Evolutionary conservation across 306 rosid species (phyloP).

Genomic region (Trifolium repens): DNA sequence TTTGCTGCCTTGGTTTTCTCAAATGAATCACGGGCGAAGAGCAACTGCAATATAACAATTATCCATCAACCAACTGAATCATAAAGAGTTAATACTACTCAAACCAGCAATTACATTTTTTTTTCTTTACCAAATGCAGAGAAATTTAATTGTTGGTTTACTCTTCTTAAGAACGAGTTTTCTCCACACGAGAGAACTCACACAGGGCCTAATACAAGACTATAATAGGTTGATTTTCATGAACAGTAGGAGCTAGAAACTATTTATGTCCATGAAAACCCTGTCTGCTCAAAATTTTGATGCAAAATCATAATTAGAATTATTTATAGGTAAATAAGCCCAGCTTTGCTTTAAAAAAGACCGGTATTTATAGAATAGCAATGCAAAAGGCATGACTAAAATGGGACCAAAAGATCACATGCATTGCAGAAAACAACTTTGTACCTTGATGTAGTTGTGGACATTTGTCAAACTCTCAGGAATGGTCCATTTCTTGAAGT

Average conservation of each 20-base stretch:
- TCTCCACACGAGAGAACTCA: no score
- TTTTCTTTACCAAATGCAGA: constrained; percentile 1
- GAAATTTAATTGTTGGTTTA: no score
- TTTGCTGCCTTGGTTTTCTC: constrained; percentile 64
- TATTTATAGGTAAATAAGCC: no score
- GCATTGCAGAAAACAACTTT: constrained; percentile 33
- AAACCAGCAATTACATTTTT: constrained; percentile 1
- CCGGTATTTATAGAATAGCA: background rate
- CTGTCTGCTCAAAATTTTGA: no score
- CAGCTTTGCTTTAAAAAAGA: background rate
- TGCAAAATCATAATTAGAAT: no score
- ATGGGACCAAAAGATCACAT: background rate
- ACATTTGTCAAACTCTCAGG: constrained; percentile 61
- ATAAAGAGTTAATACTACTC: background rate
- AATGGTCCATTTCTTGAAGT: constrained; percentile 86
- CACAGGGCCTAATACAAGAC: no score
- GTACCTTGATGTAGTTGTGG: constrained; percentile 70
- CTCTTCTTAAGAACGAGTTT: no score
- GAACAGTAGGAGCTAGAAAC: no score
- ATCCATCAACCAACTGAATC: constrained; percentile 26
- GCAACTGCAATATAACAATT: constrained; percentile 55
- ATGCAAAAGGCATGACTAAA: background rate
- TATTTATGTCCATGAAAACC: no score
- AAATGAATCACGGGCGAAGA: constrained; percentile 69
- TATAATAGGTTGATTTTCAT: no score